Evolutionary conservation across 768 basidiomycete species (phyloP).

Genomic region (Lentinula aciculospora): DNA sequence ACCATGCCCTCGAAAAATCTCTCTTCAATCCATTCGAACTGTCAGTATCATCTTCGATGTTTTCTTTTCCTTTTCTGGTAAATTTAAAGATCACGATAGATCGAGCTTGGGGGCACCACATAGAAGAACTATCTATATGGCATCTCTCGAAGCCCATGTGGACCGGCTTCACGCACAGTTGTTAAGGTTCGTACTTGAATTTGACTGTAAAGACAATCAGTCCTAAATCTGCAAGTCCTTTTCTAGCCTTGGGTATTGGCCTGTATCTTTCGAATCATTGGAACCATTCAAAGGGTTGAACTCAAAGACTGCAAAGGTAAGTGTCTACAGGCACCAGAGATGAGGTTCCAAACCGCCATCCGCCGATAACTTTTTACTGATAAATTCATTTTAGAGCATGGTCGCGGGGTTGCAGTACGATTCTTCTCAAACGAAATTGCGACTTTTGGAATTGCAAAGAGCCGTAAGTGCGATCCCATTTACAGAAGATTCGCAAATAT

Average conservation of each 20-base stretch:
- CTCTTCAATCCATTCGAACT: conserved; percentile 65
- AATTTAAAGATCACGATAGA: conserved; percentile 23
- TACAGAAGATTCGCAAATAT: not conserved
- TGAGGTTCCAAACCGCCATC: not conserved
- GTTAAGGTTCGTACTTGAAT: conserved; percentile 23
- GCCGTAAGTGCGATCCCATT: conserved; percentile 37
- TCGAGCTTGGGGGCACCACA: conserved; percentile 64
- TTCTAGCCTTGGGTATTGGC: conserved; percentile 42
- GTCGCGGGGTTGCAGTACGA: conserved; percentile 68
- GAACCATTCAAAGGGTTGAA: conserved; percentile 68
- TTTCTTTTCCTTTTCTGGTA: not conserved
- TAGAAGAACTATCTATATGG: conserved; percentile 64
- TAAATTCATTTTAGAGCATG: conserved; percentile 48
- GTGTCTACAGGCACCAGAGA: not conserved
- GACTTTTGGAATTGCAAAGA: conserved; percentile 63
- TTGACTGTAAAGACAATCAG: not conserved
- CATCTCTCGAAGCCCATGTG: conserved; percentile 69
- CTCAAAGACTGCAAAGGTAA: conserved; percentile 70
- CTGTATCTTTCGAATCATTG: conserved; percentile 49
- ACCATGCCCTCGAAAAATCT: conserved; percentile 68
- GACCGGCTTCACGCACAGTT: conserved; percentile 61
- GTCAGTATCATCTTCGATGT: conserved; percentile 28
- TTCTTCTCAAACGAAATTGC: conserved; percentile 49
- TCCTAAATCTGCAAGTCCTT: not conserved
- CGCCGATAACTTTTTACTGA: not conserved